Evolutionary conservation across 2,329 filamentous ascomycete genomes (phyloP).

Genomic region (Westerdykella sp.): DNA sequence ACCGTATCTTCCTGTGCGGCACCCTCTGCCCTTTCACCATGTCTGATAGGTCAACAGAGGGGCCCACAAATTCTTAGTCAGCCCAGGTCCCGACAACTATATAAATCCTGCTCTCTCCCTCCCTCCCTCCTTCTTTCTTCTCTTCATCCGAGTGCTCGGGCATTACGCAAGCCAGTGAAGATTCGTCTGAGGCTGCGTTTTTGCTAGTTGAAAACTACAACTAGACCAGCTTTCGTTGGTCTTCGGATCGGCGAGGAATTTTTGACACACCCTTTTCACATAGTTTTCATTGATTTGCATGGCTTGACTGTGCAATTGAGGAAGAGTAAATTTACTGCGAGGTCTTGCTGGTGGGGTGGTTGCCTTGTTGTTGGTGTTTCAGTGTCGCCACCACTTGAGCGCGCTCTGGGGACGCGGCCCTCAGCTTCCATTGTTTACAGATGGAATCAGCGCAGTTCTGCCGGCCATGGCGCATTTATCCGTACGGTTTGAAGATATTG

Average conservation of each 20-base stretch:
- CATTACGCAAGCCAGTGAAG: conserved; percentile 80
- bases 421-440: no score
- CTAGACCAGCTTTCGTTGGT: conserved; percentile 67
- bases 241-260: conserved; percentile 69
- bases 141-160: conserved; percentile 62
- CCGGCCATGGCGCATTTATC: no score
- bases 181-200: conserved; percentile 81
- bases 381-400: no score
- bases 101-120: conserved; percentile 2
- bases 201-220: conserved; percentile 87
- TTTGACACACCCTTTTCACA: conserved; percentile 55
- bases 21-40: no score
- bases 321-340: conserved; percentile 15
- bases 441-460: no score
- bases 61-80: no score
- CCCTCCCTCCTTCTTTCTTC: conserved; percentile 31
- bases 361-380: no score
- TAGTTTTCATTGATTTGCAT: conserved; percentile 26
- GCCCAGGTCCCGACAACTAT: not conserved
- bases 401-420: no score
- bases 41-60: no score
- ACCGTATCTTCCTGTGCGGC: no score
- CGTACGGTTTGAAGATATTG: no score
- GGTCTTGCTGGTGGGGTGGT: no score
- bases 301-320: conserved; percentile 23